A percentile compares a stretch with the other conserved stretches of the same genome.
phyloP scores from a whole-genome alignment of 768 basidiomycete genomes.

The Psilocybe cubensis region DNA sequence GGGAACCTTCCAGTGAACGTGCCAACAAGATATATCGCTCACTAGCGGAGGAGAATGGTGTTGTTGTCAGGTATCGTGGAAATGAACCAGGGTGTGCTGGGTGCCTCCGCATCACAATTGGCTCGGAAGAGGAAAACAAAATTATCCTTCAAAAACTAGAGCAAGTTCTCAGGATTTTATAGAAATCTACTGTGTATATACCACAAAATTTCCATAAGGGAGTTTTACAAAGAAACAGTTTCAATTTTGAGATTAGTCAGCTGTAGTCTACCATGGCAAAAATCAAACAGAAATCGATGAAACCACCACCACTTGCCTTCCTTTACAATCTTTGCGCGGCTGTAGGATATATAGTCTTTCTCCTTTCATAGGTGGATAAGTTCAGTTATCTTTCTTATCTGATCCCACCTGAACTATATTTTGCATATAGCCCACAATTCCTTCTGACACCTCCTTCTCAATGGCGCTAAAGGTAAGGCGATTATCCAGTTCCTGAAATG shows the following conservation, averaged over 20 bases:
- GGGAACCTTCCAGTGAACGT: slow-evolving; percentile 45
- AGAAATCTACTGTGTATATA: slow-evolving; percentile 4
- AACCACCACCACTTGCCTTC: neutral
- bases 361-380: neutral
- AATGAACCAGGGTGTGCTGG: slow-evolving; percentile 84
- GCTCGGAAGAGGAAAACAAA: slow-evolving; percentile 79
- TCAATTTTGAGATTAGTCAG: neutral
- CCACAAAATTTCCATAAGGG: neutral
- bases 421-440: neutral
- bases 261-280: neutral
- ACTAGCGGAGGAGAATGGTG: slow-evolving; percentile 82
- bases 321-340: too few species aligned
- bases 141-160: slow-evolving; percentile 57
- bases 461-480: neutral
- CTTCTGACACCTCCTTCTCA: neutral
- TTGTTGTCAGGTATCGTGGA: slow-evolving; percentile 92
- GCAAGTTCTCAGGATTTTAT: slow-evolving; percentile 43
- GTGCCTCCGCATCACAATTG: slow-evolving; percentile 89
- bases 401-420: too few species aligned
- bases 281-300: neutral
- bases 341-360: too few species aligned
- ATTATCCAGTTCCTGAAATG: neutral
- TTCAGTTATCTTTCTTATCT: too few species aligned
- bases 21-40: slow-evolving; percentile 72
- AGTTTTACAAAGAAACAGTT: neutral